phyloP scores from a whole-genome alignment of 2,329 filamentous ascomycete genomes.

The Sclerotinia subarctica region DNA sequence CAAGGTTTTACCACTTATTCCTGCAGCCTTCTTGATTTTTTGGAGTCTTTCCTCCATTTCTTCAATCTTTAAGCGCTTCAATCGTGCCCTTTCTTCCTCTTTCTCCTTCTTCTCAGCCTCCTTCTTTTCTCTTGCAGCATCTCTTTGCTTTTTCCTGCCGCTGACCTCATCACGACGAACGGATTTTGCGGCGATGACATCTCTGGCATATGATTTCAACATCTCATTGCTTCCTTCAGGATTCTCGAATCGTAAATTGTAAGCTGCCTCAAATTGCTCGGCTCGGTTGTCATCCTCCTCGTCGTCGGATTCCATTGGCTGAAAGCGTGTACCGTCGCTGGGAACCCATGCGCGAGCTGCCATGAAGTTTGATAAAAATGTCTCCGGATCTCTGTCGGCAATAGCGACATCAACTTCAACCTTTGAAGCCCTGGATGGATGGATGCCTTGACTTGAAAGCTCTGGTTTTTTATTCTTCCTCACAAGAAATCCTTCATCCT shows the following conservation, averaged over 20 bases:
- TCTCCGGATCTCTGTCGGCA: constrained; percentile 86
- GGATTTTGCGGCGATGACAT: constrained; percentile 75
- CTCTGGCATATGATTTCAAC: constrained; percentile 84
- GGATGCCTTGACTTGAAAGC: constrained; percentile 47
- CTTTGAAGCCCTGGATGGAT: constrained; percentile 53
- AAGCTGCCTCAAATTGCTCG: constrained; percentile 86
- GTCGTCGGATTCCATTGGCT: constrained; percentile 90
- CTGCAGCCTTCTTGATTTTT: constrained; percentile 86
- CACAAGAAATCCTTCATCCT: constrained; percentile 65
- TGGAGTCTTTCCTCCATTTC: constrained; percentile 83
- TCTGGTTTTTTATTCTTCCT: constrained; percentile 54
- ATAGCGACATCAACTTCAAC: constrained; percentile 62
- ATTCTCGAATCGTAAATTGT: constrained; percentile 95
- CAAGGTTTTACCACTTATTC: constrained; percentile 63
- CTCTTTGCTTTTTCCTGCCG: constrained; percentile 72
- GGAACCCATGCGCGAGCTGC: constrained; percentile 86
- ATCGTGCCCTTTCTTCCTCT: constrained; percentile 75
- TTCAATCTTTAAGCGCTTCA: constrained; percentile 85
- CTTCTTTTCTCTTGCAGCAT: constrained; percentile 72
- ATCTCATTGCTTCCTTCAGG: constrained; percentile 84
- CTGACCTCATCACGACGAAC: constrained; percentile 81
- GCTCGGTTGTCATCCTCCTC: constrained; percentile 67
- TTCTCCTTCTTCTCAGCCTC: constrained; percentile 74
- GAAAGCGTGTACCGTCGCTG: constrained; percentile 61
- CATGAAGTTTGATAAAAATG: constrained; percentile 93